Percentiles rank a stretch among this genome's conserved stretches.
phyloP scores from a whole-genome alignment of 1,284 basidiomycete genomes.

The Pascua sp. region DNA sequence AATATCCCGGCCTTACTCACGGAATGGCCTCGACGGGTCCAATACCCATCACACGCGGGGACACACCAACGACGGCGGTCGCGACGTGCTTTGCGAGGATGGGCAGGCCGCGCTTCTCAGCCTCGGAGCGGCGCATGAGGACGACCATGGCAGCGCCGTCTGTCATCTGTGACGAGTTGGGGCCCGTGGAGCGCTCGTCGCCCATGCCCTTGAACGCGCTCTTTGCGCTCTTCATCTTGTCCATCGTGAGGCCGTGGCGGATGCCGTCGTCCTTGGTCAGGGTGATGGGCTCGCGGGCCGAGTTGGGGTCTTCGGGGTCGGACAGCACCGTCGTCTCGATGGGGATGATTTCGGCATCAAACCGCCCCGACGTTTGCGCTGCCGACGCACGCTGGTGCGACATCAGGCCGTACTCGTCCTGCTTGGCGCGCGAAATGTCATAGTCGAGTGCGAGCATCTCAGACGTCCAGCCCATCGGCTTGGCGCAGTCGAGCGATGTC shows the following conservation, averaged over 20 bases:
- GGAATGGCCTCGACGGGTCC: slow-evolving; percentile 72
- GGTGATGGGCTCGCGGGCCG: slow-evolving; percentile 53
- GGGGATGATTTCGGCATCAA: slow-evolving; percentile 75
- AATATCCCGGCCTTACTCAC: slow-evolving; percentile 8
- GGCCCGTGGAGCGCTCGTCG: slow-evolving; percentile 62
- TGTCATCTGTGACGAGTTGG: slow-evolving; percentile 82
- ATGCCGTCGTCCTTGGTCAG: slow-evolving; percentile 78
- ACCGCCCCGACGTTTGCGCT: slow-evolving; percentile 61
- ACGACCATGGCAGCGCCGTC: slow-evolving; percentile 83
- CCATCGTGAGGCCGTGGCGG: slow-evolving; percentile 69
- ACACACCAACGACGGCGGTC: slow-evolving; percentile 67
- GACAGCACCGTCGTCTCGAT: slow-evolving; percentile 56
- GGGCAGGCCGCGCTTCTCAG: slow-evolving; percentile 69
- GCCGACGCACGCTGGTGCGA: slow-evolving; percentile 73
- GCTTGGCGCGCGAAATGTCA: slow-evolving; percentile 67
- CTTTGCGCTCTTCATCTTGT: slow-evolving; percentile 64
- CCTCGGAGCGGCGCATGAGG: slow-evolving; percentile 80
- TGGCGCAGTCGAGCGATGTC: slow-evolving; percentile 69
- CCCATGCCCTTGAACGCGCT: slow-evolving; percentile 87
- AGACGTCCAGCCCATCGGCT: slow-evolving; percentile 91
- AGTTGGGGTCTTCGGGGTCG: slow-evolving; percentile 26
- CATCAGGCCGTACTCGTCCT: slow-evolving; percentile 75
- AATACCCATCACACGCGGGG: slow-evolving; percentile 79
- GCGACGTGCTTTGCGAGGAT: slow-evolving; percentile 75
- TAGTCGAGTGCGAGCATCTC: slow-evolving; percentile 78